These are phyloP conservation scores for Parachaetomium inaequale DNA, from an alignment of 495 filamentous ascomycete genomes.

Conservation along the genomic window DNA sequence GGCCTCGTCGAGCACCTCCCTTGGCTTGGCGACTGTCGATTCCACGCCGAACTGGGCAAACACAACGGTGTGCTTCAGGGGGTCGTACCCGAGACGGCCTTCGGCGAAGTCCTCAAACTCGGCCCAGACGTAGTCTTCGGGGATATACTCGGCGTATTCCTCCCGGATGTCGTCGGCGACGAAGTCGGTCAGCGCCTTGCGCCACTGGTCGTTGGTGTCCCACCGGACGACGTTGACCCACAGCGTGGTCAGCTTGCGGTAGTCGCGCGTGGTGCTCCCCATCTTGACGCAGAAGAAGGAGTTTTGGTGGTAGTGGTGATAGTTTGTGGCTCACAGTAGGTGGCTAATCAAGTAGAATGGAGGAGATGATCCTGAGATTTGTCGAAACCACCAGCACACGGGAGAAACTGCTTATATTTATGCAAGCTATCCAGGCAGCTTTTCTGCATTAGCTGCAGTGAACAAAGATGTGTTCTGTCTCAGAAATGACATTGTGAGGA, in stretches of 20 bases:
- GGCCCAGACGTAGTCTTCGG: background rate
- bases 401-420: no score
- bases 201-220: conserved; percentile 2
- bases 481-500: background rate
- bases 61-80: background rate
- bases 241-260: conserved; percentile 4
- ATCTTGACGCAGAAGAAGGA: background rate
- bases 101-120: background rate
- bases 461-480: background rate
- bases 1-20: background rate
- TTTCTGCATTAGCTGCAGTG: no score
- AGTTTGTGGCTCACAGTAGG: background rate
- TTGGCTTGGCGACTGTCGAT: background rate
- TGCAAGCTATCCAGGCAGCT: no score
- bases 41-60: background rate
- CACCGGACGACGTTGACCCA: background rate
- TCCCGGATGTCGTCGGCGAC: background rate
- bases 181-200: background rate
- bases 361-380: background rate
- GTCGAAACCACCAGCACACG: no score
- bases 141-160: background rate
- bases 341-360: background rate
- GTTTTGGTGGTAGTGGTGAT: background rate
- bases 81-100: background rate
- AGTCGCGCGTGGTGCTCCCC: no score